Evolutionary conservation across 805 yeast species (phyloP).

Genomic region (Cephaloascus albidus): DNA sequence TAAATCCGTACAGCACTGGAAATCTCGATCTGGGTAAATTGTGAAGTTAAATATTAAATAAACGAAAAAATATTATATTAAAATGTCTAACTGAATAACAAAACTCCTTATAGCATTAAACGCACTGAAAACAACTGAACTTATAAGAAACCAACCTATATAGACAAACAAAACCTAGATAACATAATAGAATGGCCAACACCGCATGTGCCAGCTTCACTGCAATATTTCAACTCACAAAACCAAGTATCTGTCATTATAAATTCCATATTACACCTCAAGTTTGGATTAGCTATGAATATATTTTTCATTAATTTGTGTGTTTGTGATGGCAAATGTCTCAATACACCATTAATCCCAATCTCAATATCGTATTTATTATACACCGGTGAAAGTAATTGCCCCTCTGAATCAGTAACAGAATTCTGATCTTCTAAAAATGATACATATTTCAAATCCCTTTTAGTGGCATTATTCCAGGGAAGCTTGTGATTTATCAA

Average conservation of each 20-base stretch:
- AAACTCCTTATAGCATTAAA: no score
- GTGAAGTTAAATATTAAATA: no score
- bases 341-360: neutral
- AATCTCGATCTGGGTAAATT: no score
- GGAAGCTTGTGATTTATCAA: constrained; percentile 24
- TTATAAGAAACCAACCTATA: no score
- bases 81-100: no score
- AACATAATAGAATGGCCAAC: neutral
- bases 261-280: neutral
- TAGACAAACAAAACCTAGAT: no score
- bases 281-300: neutral
- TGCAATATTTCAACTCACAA: neutral
- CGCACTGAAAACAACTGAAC: no score
- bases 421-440: neutral
- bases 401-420: neutral
- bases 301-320: neutral
- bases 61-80: no score
- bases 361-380: neutral
- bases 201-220: neutral
- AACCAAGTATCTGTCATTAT: neutral
- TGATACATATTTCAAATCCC: constrained; percentile 14
- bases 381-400: neutral
- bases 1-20: no score
- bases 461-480: constrained; percentile 34
- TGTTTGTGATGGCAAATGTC: neutral